phyloP scores from a whole-genome alignment of 2,329 filamentous ascomycete species.

The Xylaria sp. region DNA sequence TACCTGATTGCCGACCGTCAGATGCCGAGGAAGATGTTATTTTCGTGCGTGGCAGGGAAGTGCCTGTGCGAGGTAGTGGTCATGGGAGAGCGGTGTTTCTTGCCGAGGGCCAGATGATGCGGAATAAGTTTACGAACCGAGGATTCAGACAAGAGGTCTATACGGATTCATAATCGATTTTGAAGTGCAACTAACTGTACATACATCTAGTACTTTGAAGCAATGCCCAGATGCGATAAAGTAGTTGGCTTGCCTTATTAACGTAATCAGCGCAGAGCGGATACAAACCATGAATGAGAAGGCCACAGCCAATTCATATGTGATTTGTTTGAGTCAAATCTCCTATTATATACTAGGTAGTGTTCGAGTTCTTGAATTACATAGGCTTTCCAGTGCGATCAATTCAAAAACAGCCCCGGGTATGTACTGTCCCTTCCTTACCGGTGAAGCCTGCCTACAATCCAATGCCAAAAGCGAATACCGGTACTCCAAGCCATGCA shows the following conservation, averaged over 20 bases:
- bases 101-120: constrained; percentile 7
- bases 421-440: constrained; percentile 3
- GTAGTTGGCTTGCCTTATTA: neutral
- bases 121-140: constrained; percentile 24
- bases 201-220: neutral
- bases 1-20: constrained; percentile 58
- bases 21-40: constrained; percentile 46
- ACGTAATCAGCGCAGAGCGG: neutral
- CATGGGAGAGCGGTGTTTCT: constrained; percentile 60
- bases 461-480: neutral
- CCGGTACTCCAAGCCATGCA: constrained; percentile 20
- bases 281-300: neutral
- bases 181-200: neutral
- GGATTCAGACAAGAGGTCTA: constrained; percentile 28
- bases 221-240: neutral
- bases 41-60: constrained; percentile 40
- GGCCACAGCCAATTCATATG: neutral
- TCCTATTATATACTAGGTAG: too few relatives aligned
- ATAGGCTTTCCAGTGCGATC: neutral
- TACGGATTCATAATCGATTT: neutral
- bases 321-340: neutral
- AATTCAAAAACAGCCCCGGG: constrained; percentile 7
- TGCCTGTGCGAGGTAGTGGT: constrained; percentile 60
- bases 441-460: neutral
- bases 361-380: neutral